Evolutionary conservation across 306 rosid genomes (phyloP), one percentile per base, ranked within the genome.

Genomic region (Ziziphus jujuba): DNA sequence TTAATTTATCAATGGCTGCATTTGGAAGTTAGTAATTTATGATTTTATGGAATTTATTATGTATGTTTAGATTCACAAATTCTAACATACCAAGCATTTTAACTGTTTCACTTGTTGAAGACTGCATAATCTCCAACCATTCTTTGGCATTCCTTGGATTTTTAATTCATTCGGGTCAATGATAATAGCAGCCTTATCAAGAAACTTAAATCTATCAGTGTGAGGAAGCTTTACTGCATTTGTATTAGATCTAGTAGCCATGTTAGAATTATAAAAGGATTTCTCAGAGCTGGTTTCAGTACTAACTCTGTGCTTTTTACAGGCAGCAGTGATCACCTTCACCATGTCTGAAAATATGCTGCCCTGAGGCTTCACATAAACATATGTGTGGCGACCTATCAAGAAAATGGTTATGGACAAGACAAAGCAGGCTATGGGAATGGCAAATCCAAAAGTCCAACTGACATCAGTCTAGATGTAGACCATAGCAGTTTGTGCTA

Each of bases 41-140:
- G n/a, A n/a, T n/a, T n/a, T n/a, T n/a, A n/a, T n/a, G n/a, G n/a
- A n/a, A n/a, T n/a, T n/a, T n/a, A n/a, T n/a, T n/a, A n/a, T n/a
- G n/a, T n/a, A n/a, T n/a, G n/a, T n/a, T n/a, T n/a, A n/a, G n/a
- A n/a, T n/a, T n/a, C n/a, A n/a, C n/a, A n/a, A n/a, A n/a, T n/a
- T n/a, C n/a, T n/a, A n/a, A n/a, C n/a, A n/a, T 0, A 92, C 15
- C 17, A 92, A 59, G 63, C 95, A 89, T 73, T 92, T 92, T 13
- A 87, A 55, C 43, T 81, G 81, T 72, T 92, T 92, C 15, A 91
- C 96, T 69, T 91, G 88, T 51, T 89, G 92, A 58, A 92, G 36
- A 47, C 82, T 89, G 55, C 96, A 89, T 9, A 87, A 84, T 22
- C 84, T 77, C 98, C 96, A 87, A 9, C 33, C 73, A 75, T 82